Evolutionary conservation across 495 filamentous ascomycete genomes (phyloP), one percentile per base, ranked within the genome.

Genomic region (Penicillium canescens): DNA sequence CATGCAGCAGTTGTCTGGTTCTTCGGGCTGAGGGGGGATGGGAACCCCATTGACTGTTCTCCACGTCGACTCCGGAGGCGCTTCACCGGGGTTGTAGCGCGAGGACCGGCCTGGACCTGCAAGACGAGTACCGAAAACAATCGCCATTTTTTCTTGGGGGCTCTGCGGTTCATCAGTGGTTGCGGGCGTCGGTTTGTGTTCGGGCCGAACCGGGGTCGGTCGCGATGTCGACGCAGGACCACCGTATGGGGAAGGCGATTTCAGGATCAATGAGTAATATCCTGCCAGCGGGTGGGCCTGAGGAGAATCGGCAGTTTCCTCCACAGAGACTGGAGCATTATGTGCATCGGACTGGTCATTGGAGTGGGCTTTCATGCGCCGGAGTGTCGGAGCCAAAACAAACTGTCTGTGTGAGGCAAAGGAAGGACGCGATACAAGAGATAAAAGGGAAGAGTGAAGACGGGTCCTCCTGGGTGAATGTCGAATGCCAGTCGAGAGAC

Each of bases 1-100:
- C 94, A 98, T 98, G 73, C 94, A 98, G 81, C 94, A 98, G 70
- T 98, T 96, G 68, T 97, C 94, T 12, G 94, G 94, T 68, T 98
- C 94, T 46, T 84, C 80, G 7, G 94, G 94, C 12, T 81, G 78
- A 14, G 91, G 91, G 10, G 92, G 92, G 4, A 96, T 88, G 50
- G 82, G 75, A 10, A 96, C 82, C 24, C 92, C 92, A 11, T 91
- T 91, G 56, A 96, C 73, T 13, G 82, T 77, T 39, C 77, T 80
- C 74, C 76, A 78, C 14, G 60, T 66, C n/a, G 70, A 65, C 47
- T 63, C 57, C 6, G 73, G 66, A 4, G 69, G 61, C 73, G 81
- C 54, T 26, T 69, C 60, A 39, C 77, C 71, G 54, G 80, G 72
- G 62, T 83, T 62, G 54, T 83, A 80, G 59, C 88, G 74, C 59